Conservation (phyloP, 805 yeast genomes). For the Allodekkera sacchari region DNA sequence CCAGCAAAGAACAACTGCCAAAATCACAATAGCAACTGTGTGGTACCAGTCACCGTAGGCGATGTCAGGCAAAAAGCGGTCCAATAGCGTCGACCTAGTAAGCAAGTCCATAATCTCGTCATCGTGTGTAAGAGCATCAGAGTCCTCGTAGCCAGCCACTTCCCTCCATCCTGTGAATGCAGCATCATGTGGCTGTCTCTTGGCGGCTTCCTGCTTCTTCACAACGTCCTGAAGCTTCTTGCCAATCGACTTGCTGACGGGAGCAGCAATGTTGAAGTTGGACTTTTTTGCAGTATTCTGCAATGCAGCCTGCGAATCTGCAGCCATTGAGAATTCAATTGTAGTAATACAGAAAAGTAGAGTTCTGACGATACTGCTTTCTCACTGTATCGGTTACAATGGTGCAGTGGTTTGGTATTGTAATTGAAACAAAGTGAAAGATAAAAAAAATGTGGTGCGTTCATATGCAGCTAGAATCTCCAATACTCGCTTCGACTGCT, state of each 20-base stretch:
- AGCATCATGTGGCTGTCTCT: slow-evolving; percentile 48
- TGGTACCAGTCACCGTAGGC: slow-evolving; percentile 97
- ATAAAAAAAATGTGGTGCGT: no score
- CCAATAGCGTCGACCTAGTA: slow-evolving; percentile 64
- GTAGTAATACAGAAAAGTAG: no score
- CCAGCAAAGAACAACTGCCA: slow-evolving; percentile 70
- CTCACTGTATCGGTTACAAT: no score
- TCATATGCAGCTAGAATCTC: no score
- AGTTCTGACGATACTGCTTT: no score
- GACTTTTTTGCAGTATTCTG: no score
- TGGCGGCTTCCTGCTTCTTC: slow-evolving; percentile 10
- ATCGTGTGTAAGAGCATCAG: slow-evolving; percentile 53
- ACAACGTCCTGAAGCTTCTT: slow-evolving; percentile 11
- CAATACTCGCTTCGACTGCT: no score
- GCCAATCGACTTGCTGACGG: slow-evolving; percentile 22
- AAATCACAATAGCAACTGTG: slow-evolving; percentile 60
- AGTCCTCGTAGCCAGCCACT: slow-evolving; percentile 77
- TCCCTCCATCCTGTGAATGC: slow-evolving; percentile 92
- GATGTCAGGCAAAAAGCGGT: slow-evolving; percentile 63
- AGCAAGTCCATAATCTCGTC: slow-evolving; percentile 69
- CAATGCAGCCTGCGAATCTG: slow-evolving; percentile 8
- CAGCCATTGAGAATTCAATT: neutral
- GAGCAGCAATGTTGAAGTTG: slow-evolving; percentile 15
- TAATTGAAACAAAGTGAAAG: no score
- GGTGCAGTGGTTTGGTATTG: no score